Base-by-base conservation (phyloP, 495 filamentous ascomycete genomes). In the Lasiosphaeris hirsuta region DNA sequence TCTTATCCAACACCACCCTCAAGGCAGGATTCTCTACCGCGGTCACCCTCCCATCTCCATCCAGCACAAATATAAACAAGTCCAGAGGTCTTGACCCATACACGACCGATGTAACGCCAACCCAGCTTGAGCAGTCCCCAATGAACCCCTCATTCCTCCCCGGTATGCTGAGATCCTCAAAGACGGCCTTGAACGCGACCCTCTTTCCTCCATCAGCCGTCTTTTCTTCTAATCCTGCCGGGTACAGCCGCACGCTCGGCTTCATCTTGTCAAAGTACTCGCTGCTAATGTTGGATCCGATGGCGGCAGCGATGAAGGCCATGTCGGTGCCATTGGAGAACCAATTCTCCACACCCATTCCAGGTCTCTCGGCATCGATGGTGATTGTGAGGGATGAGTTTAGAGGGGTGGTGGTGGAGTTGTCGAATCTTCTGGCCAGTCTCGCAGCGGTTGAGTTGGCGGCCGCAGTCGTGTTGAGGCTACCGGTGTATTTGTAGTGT, bases 261-360 rank as follows among this genome's bases (percentile, higher is more conserved):
- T 56, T 40, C 17, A 68, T 51, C 10, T 48, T 49, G 62, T 71
- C 41, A 49, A 71, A 17, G 47, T 70, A 70, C 1, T 60, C 57
- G 7, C 49, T 11, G 0, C 57, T 54, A 10, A 73, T 44, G 40
- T 72, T 72, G 37, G 60, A 59, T 15, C 57, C 61, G 15, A 71
- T 60, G 10, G 65, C 74, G 6, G 73, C 62, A 0, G 65, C 63
- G 13, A 68, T 55, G 49, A 65, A 62, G 18, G 75, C 51, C 48
- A 79, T 64, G 50, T 77, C 67, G 4, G 75, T 80, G 19, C 77
- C 71, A 59, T 83, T 81, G 63, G 71, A 76, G 42, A 81, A 68
- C 77, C 78, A 84, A 19, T 65, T 53, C 1, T 65, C 59, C 18
- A 84, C 66, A 10, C 67, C 63, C 1, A 83, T 67, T 0, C 78